These are phyloP conservation scores for Colletotrichum lindemuthianum DNA, from an alignment of 2,329 filamentous ascomycete genomes.

Conservation along the genomic window DNA sequence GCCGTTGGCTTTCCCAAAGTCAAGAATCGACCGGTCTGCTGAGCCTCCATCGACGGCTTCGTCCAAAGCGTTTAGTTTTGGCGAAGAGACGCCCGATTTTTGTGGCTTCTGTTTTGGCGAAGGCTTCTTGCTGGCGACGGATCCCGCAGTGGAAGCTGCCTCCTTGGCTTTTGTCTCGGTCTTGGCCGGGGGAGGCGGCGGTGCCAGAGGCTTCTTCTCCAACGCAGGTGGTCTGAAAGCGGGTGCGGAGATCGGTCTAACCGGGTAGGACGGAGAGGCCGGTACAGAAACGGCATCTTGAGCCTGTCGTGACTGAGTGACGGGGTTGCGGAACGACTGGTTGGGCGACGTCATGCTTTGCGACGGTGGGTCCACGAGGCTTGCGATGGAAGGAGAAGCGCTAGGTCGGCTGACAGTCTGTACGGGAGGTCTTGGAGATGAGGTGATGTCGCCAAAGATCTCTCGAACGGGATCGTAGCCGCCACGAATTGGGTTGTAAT, in stretches of 20 bases:
- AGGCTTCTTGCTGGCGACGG: constrained; percentile 51
- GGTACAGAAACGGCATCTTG: constrained; percentile 52
- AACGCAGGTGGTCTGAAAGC: constrained; percentile 43
- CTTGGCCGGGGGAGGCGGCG: constrained; percentile 45
- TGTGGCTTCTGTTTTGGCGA: constrained; percentile 59
- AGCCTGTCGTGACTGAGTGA: constrained; percentile 44
- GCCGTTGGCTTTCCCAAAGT: constrained; percentile 69
- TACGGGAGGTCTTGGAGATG: constrained; percentile 60
- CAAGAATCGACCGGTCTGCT: constrained; percentile 64
- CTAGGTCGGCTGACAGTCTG: constrained; percentile 73
- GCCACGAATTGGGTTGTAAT: constrained; percentile 91
- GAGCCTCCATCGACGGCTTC: constrained; percentile 50
- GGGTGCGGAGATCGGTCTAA: constrained; percentile 47
- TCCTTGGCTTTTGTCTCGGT: constrained; percentile 33
- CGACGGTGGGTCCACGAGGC: constrained; percentile 77
- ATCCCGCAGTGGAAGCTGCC: constrained; percentile 19
- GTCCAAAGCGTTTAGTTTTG: constrained; percentile 61
- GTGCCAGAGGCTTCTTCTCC: constrained; percentile 50
- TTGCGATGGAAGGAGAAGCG: constrained; percentile 90
- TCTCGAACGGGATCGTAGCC: constrained; percentile 71
- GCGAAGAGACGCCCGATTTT: constrained; percentile 55
- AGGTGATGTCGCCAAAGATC: constrained; percentile 48
- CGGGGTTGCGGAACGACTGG: constrained; percentile 36
- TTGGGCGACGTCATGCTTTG: constrained; percentile 51
- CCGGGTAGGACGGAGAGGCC: constrained; percentile 54